A percentile compares a stretch with the other conserved stretches of the same genome.
Conservation (phyloP, 441 rosid genomes). For the Rhodomyrtus psidioides region DNA sequence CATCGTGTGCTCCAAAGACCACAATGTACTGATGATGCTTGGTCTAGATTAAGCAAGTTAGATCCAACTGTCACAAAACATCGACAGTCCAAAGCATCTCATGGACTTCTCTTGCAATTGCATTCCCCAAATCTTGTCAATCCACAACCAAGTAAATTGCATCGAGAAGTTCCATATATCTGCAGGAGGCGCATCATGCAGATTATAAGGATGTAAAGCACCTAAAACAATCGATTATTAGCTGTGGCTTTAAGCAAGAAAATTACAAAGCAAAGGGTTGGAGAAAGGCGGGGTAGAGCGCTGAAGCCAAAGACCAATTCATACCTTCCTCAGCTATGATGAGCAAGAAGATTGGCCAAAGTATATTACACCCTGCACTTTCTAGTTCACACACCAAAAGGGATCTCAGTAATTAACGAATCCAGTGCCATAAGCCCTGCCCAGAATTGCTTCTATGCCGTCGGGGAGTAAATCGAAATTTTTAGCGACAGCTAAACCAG, state of each 20-base stretch:
- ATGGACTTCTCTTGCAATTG: background rate
- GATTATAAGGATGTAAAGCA: background rate
- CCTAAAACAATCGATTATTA: background rate
- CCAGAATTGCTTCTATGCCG: constrained; percentile 50
- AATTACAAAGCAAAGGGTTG: background rate
- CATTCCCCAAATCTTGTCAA: background rate
- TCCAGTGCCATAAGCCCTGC: constrained; percentile 60
- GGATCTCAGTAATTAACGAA: constrained; percentile 33
- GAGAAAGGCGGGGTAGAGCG: background rate
- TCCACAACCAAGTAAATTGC: background rate
- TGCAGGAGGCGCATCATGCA: background rate
- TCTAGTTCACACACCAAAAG: background rate
- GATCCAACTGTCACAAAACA: background rate
- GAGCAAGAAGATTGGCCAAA: background rate
- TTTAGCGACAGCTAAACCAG: constrained; percentile 80
- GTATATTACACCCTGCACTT: background rate
- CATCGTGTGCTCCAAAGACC: background rate
- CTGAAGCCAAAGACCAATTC: background rate
- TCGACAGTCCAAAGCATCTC: background rate
- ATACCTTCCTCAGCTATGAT: background rate
- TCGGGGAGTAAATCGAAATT: constrained; percentile 39
- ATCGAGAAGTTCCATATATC: background rate
- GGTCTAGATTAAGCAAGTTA: background rate
- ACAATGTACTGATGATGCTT: background rate
- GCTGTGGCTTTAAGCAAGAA: background rate